A percentile compares a stretch with the other conserved stretches of the same genome.
phyloP scores from a whole-genome alignment of 495 filamentous ascomycete species.

The Hamigera avellanea region DNA sequence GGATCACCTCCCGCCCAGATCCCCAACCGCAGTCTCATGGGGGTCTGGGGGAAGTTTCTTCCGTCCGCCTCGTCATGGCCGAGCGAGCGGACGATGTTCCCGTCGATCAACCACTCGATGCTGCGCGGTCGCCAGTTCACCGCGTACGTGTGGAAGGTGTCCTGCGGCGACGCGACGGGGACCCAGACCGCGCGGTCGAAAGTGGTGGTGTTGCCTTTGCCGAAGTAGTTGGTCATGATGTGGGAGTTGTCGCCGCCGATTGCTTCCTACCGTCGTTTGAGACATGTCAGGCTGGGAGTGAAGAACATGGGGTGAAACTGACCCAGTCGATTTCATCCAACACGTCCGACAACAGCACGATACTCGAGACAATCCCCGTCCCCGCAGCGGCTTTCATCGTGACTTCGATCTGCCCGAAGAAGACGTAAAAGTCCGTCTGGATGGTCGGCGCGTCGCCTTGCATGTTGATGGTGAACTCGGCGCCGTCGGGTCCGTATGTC shows the following conservation, averaged over 20 bases:
- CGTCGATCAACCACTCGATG: constrained; percentile 63
- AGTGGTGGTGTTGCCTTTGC: constrained; percentile 57
- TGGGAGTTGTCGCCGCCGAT: constrained; percentile 40
- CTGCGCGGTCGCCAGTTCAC: constrained; percentile 62
- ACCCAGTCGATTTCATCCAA: constrained; percentile 78
- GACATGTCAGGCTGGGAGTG: no score
- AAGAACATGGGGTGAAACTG: background rate
- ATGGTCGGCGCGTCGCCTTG: constrained; percentile 53
- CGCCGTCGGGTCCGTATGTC: constrained; percentile 46
- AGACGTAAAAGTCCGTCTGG: constrained; percentile 53
- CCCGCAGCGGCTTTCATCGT: constrained; percentile 50
- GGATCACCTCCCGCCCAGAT: constrained; percentile 67
- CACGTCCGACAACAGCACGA: constrained; percentile 65
- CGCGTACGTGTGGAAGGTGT: constrained; percentile 55
- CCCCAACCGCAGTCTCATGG: constrained; percentile 68
- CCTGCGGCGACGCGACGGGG: constrained; percentile 42
- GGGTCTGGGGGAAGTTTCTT: constrained; percentile 69
- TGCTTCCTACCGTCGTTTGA: constrained; percentile 51
- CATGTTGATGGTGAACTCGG: constrained; percentile 50
- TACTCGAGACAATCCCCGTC: constrained; percentile 56
- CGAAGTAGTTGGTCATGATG: constrained; percentile 75
- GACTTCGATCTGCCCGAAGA: constrained; percentile 55
- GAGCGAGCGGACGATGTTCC: constrained; percentile 51
- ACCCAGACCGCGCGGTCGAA: constrained; percentile 54
- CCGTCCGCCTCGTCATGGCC: constrained; percentile 43